Conservation (phyloP, 2,329 filamentous ascomycete species). For the Pseudopithomyces maydicus region DNA sequence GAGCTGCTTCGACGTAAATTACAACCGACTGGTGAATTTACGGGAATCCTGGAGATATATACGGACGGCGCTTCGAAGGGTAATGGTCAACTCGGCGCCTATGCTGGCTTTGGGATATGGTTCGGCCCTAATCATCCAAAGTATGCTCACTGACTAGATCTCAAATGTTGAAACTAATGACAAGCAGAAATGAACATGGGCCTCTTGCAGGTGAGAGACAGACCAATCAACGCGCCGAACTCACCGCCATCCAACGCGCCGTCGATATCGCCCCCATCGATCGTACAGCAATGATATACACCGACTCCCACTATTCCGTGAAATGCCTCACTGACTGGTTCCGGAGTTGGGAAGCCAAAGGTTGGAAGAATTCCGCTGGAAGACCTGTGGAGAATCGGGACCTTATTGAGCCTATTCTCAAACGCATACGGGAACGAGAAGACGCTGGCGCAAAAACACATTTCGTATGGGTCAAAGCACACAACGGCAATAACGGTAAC, state of each 20-base stretch:
- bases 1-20: slow-evolving; percentile 55
- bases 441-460: slow-evolving; percentile 59
- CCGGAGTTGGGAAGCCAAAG: slow-evolving; percentile 73
- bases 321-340: slow-evolving; percentile 89
- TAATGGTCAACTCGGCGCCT: slow-evolving; percentile 61
- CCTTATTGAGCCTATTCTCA: slow-evolving; percentile 73
- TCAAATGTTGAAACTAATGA: slow-evolving; percentile 6
- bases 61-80: slow-evolving; percentile 67
- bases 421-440: slow-evolving; percentile 72
- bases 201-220: slow-evolving; percentile 74
- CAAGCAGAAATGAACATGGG: slow-evolving; percentile 72
- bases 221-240: slow-evolving; percentile 95
- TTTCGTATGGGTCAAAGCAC: slow-evolving; percentile 91
- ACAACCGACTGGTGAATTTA: slow-evolving; percentile 49
- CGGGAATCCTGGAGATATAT: slow-evolving; percentile 63
- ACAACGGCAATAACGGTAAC: slow-evolving; percentile 56
- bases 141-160: slow-evolving; percentile 44
- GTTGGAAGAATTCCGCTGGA: slow-evolving; percentile 75
- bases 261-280: slow-evolving; percentile 74
- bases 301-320: slow-evolving; percentile 91
- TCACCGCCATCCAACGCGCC: slow-evolving; percentile 84
- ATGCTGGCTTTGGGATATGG: slow-evolving; percentile 67
- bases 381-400: slow-evolving; percentile 86
- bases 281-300: slow-evolving; percentile 75
- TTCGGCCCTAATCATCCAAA: slow-evolving; percentile 64